Evolutionary conservation across 1,284 basidiomycete species (phyloP).

Genomic region (Papiliotrema flavescens): DNA sequence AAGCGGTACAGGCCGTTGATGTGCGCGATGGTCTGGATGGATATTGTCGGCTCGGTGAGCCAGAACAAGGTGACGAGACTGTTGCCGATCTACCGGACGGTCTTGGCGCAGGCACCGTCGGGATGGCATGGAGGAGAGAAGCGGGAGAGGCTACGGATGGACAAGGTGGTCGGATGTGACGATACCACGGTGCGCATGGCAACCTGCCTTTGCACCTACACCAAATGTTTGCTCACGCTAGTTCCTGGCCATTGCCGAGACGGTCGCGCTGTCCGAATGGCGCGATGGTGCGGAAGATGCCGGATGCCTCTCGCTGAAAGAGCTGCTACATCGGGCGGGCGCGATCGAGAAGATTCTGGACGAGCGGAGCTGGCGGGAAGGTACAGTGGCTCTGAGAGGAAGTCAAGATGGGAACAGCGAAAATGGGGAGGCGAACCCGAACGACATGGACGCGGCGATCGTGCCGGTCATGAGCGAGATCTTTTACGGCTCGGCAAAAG

Average conservation of each 20-base stretch:
- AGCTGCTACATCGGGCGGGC: slow-evolving; percentile 57
- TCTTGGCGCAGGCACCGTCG: slow-evolving; percentile 53
- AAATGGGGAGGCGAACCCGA: neutral
- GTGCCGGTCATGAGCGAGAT: slow-evolving; percentile 16
- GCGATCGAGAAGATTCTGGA: slow-evolving; percentile 54
- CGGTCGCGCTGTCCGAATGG: slow-evolving; percentile 62
- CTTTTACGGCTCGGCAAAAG: slow-evolving; percentile 19
- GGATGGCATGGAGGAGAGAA: slow-evolving; percentile 25
- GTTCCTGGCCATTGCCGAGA: slow-evolving; percentile 71
- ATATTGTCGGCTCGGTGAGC: slow-evolving; percentile 71
- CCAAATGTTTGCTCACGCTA: slow-evolving; percentile 44
- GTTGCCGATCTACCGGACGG: slow-evolving; percentile 54
- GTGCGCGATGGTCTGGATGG: slow-evolving; percentile 67
- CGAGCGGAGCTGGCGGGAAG: slow-evolving; percentile 20
- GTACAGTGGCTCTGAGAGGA: neutral
- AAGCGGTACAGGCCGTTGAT: slow-evolving; percentile 6
- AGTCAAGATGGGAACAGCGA: neutral
- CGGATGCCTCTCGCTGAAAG: slow-evolving; percentile 51
- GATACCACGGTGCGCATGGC: slow-evolving; percentile 49
- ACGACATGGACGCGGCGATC: neutral
- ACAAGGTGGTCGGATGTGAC: slow-evolving; percentile 75
- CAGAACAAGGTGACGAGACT: slow-evolving; percentile 59
- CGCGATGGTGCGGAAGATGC: slow-evolving; percentile 52
- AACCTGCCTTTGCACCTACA: neutral
- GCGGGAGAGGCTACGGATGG: slow-evolving; percentile 55